Percentiles rank a stretch among this genome's conserved stretches.
These are phyloP conservation scores for Sporothrix euskadiensis DNA, from an alignment of 2,329 filamentous ascomycete species.

Conservation along the genomic window DNA sequence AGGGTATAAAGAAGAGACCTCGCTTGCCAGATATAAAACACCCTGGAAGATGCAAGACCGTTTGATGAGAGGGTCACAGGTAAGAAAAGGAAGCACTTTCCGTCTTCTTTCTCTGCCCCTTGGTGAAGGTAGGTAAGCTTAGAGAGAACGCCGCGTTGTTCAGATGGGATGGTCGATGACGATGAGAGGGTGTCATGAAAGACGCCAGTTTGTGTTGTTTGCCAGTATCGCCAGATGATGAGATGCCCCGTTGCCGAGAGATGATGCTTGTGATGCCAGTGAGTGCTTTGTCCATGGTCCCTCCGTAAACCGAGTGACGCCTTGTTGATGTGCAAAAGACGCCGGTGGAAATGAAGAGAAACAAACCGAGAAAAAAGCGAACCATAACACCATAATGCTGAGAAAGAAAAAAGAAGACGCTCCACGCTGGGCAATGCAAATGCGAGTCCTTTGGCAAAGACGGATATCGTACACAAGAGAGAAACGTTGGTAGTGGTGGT, in stretches of 20 bases:
- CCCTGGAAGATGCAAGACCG: neutral
- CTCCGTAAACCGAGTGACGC: neutral
- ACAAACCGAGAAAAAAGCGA: neutral
- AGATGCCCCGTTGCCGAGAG: neutral
- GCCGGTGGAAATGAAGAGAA: neutral
- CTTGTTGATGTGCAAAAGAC: constrained; percentile 3
- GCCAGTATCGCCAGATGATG: neutral
- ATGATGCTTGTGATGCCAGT: neutral
- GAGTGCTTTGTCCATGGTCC: constrained; percentile 4
- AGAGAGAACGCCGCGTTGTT: neutral
- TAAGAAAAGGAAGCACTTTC: constrained; percentile 18
- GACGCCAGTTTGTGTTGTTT: neutral
- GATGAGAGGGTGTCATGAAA: neutral
- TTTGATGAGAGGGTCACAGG: neutral
- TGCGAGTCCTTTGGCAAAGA: neutral
- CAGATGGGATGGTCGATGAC: neutral
- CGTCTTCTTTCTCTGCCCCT: neutral
- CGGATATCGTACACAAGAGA: constrained; percentile 7
- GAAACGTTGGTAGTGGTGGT: too few relatives aligned
- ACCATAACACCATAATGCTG: neutral
- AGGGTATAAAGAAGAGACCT: neutral
- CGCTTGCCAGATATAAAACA: constrained; percentile 6
- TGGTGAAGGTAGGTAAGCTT: neutral
- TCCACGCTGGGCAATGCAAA: constrained; percentile 14
- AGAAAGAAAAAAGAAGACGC: neutral